Evolutionary conservation across 257 asterid species (phyloP).

Genomic region (Solanum gracilifrons): DNA sequence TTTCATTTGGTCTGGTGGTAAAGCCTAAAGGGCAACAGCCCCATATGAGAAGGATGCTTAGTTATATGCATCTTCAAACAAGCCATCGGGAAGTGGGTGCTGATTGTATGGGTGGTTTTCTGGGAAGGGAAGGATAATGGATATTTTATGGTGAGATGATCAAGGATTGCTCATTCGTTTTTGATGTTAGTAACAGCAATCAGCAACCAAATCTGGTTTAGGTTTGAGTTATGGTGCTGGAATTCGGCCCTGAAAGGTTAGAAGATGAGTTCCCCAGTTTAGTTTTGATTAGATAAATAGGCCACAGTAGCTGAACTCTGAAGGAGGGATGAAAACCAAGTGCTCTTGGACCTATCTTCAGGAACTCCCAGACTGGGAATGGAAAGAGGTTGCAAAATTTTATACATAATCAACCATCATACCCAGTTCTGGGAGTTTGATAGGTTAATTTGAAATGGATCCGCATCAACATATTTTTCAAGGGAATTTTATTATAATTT

Average conservation of each 20-base stretch:
- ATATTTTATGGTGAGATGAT: not conserved
- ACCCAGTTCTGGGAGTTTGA: not conserved
- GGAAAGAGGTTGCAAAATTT: not conserved
- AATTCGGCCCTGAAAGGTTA: not conserved
- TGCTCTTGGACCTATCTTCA: not conserved
- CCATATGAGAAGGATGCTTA: not conserved
- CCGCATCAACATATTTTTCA: not conserved
- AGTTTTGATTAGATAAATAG: not conserved
- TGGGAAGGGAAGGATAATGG: not conserved
- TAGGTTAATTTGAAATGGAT: not conserved
- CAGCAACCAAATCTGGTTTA: not conserved
- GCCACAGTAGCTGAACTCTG: not conserved
- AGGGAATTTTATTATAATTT: not conserved
- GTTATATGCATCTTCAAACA: not conserved
- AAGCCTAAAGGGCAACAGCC: not conserved
- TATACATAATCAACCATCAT: not conserved
- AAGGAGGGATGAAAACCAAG: not conserved
- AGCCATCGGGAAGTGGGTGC: not conserved
- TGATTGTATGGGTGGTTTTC: not conserved
- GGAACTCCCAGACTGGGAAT: not conserved
- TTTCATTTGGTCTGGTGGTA: not conserved
- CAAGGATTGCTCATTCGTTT: not conserved
- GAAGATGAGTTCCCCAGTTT: not conserved
- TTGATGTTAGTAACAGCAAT: not conserved
- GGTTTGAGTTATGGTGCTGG: not conserved